A percentile compares a stretch with the other conserved stretches of the same genome.
Evolutionary conservation across 2,329 filamentous ascomycete genomes (phyloP).

Genomic region (Lasiodiplodia sp.): DNA sequence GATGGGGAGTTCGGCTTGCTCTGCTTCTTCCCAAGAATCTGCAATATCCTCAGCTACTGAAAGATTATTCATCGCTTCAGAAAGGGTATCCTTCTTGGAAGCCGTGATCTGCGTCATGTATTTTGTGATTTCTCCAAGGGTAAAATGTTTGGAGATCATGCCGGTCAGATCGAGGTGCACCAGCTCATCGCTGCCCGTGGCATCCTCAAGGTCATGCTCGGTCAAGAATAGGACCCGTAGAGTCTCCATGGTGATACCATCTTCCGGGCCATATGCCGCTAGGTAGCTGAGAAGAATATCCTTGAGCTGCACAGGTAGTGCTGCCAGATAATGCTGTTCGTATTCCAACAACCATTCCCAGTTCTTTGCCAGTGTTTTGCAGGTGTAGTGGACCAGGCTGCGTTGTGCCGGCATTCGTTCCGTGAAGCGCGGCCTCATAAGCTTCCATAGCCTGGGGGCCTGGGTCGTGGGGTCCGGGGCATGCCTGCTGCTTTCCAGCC

Average conservation of each 20-base stretch:
- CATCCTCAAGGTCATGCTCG: conserved; percentile 42
- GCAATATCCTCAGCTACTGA: conserved; percentile 36
- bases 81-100: conserved; percentile 21
- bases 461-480: conserved; percentile 35
- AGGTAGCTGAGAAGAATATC: conserved; percentile 64
- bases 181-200: conserved; percentile 53
- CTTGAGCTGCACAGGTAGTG: conserved; percentile 61
- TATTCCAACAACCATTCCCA: conserved; percentile 66
- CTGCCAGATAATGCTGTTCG: conserved; percentile 61
- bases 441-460: conserved; percentile 16
- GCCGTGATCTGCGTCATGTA: conserved; percentile 42
- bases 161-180: conserved; percentile 61
- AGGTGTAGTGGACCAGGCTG: conserved; percentile 59
- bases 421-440: conserved; percentile 7
- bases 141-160: conserved; percentile 58
- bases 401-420: conserved; percentile 32
- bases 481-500: conserved; percentile 48
- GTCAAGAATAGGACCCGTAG: conserved; percentile 60
- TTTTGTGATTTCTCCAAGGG: conserved; percentile 58
- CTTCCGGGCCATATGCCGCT: conserved; percentile 55
- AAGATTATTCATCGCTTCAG: conserved; percentile 34
- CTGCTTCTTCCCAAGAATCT: conserved; percentile 57
- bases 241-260: conserved; percentile 50
- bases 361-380: conserved; percentile 63
- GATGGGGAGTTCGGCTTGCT: conserved; percentile 23